Conservation (phyloP, 352 stramenopile genomes). For the Pythium rishiriense region DNA sequence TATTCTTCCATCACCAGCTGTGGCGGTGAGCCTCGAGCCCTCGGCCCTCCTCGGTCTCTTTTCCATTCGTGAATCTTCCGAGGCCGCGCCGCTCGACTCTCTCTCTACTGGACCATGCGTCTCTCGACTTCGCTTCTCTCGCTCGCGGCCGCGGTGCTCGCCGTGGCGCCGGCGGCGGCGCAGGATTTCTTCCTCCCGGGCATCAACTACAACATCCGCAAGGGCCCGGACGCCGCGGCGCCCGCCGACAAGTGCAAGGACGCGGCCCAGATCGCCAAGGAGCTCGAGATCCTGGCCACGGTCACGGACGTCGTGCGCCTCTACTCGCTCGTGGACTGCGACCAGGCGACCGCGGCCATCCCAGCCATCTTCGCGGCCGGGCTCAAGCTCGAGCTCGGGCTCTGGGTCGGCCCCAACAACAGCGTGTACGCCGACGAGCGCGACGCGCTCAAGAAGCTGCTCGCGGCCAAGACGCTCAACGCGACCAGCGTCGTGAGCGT, state of each 20-base stretch:
- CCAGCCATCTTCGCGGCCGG: constrained; percentile 40
- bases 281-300: constrained; percentile 47
- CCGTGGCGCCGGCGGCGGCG: constrained; percentile 22
- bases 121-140: constrained; percentile 25
- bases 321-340: constrained; percentile 56
- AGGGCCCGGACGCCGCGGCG: constrained; percentile 49
- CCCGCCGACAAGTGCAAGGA: constrained; percentile 59
- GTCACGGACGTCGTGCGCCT: constrained; percentile 54
- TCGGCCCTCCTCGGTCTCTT: not conserved
- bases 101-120: constrained; percentile 1
- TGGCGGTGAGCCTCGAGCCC: too few species aligned
- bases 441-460: constrained; percentile 40
- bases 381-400: constrained; percentile 50
- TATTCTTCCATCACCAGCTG: not conserved
- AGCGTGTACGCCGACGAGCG: constrained; percentile 45
- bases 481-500: constrained; percentile 50
- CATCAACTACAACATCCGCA: constrained; percentile 80
- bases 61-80: not conserved
- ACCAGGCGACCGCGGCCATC: constrained; percentile 42
- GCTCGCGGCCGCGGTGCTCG: constrained; percentile 24
- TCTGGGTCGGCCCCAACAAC: constrained; percentile 51
- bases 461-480: constrained; percentile 39
- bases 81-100: not conserved
- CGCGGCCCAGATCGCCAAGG: constrained; percentile 39
- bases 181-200: constrained; percentile 45